Base-by-base conservation (phyloP, 177 flowering plant genomes). In the Vitis hybrid region DNA sequence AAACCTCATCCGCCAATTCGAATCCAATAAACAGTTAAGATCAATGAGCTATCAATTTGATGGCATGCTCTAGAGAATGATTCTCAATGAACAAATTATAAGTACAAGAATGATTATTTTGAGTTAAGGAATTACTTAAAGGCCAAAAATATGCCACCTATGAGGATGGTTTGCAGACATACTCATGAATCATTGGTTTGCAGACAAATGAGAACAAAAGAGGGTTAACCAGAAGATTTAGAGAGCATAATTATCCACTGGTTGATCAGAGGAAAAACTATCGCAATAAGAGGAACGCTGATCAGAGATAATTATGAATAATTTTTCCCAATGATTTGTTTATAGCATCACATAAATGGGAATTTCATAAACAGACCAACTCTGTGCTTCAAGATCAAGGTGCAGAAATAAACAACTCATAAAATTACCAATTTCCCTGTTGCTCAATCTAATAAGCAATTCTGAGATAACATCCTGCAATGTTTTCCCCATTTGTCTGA, bases 401-500 rank as follows among this genome's bases (percentile, higher is more conserved):
- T 27, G 27, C 18, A 48, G 16, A 63, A 2, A 48, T n/a, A 63
- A 15, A 51, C 11, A 24, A 48, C 52, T 15, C 27, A 21, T 15
- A 62, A 32, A 16, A 54, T 52, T 75, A 90, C 98, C 97, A 69
- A 93, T 82, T 83, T 92, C 90, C 79, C 96, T 75, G 64, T 86
- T 86, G 72, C 80, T 62, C 64, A 89, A 75, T 80, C 86, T 90
- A 35, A 52, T 60, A 69, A 88, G 72, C 94, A 91, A 89, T 2
- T 93, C 97, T 50, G 87, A 74, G 32, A 93, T 69, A 67, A 93
- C 85, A 71, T 80, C 91, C 73, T 84, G 91, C 79, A 92, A 73
- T 21, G 97, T 78, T 68, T 62, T 89, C n/a, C 96, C 97, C 75
- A 76, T 74, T 73, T 80, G 88, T 57, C 70, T 72, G 58, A 93